These are phyloP conservation scores for Hyaloperonospora arabidopsidis DNA, from an alignment of 352 stramenopile genomes.

Conservation along the genomic window DNA sequence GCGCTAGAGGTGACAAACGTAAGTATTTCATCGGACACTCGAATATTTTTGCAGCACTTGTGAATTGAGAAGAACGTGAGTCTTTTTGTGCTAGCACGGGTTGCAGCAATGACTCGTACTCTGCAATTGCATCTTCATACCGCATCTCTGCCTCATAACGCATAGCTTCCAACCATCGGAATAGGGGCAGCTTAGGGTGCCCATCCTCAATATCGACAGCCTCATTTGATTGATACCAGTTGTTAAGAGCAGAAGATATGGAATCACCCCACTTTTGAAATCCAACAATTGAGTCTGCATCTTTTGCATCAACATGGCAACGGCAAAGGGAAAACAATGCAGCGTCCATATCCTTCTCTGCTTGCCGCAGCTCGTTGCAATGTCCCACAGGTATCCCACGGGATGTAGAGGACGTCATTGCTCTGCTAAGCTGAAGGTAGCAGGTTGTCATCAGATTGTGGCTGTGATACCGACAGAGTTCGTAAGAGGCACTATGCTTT, in stretches of 20 bases:
- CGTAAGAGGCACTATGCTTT: constrained; percentile 15
- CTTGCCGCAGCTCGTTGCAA: constrained; percentile 24
- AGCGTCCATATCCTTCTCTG: constrained; percentile 37
- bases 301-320: constrained; percentile 42
- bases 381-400: constrained; percentile 13
- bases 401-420: constrained; percentile 18
- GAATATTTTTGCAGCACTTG: constrained; percentile 14
- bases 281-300: constrained; percentile 43
- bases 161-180: constrained; percentile 36
- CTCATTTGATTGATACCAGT: constrained; percentile 15
- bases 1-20: constrained; percentile 28
- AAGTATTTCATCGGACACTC: constrained; percentile 26
- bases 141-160: constrained; percentile 45
- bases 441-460: constrained; percentile 32
- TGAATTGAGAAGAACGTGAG: not conserved
- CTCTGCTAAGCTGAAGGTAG: constrained; percentile 32
- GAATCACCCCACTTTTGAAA: constrained; percentile 37
- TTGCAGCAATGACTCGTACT: constrained; percentile 38
- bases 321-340: constrained; percentile 40
- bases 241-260: constrained; percentile 26
- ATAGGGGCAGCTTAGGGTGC: constrained; percentile 21
- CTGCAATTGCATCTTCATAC: constrained; percentile 53
- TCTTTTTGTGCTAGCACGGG: constrained; percentile 17
- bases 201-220: constrained; percentile 9
- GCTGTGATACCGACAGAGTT: constrained; percentile 38